Evolutionary conservation across 306 rosid species (phyloP), one percentile per base, ranked within the genome.

Genomic region (Vigna angularis): DNA sequence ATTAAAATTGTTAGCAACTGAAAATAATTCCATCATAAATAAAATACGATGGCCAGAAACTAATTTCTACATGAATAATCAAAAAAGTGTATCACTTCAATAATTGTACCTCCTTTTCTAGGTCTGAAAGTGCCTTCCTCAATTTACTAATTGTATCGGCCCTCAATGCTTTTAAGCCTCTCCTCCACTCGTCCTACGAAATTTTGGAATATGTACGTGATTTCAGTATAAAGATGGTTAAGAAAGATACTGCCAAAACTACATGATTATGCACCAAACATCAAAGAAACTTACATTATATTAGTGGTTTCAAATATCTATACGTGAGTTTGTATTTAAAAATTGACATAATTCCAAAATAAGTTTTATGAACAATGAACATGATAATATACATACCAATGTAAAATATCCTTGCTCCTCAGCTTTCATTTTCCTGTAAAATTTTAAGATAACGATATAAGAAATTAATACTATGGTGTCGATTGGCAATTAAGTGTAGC

Each of bases 381-480:
- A 62, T 22, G 76, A 75, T 62, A 79, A 59, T 45, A 22, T 55
- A 28, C 75, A 72, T 73, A 96, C 99, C 93, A 93, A 81, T 80
- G 87, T 93, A 85, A 96, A 96, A 85, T 90, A 93, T 74, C 99
- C 99, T 72, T 96, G 99, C 85, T 93, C 95, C 83, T 91, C 98
- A 28, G 97, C 85, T 81, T 82, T 90, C 98, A 96, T 93, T 93
- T 90, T 93, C 99, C 99, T 96, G 94, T 75, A 20, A 89, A 44
- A 81, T 42, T 70, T 53, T 48, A 81, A 62, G 76, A 15, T n/a
- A 30, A 61, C 62, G 40, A 26, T 62, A 34, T 72, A 74, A 47
- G 68, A 62, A 62, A 62, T 7, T 32, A 32, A 62, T 14, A 85
- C 79, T 63, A 66, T 82, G 57, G 76, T 24, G 45, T 56, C n/a